Base-by-base conservation (phyloP, 2,329 filamentous ascomycete species). In the Fusarium circinatum region DNA sequence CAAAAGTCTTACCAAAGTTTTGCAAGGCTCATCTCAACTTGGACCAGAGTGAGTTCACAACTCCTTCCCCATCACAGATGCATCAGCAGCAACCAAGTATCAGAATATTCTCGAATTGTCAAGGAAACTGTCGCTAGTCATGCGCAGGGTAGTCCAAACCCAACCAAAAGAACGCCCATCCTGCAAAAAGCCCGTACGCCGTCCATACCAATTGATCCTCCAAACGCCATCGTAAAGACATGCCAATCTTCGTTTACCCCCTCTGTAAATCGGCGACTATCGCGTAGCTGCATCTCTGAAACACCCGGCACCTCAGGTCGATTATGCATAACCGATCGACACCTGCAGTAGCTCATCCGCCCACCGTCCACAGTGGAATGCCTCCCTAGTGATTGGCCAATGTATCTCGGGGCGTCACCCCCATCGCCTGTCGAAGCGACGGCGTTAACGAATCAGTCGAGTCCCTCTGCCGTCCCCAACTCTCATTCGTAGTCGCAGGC, bases 371-470 rank as follows among this genome's bases (percentile, higher is more conserved):
- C 15, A 26, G 44, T 30, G 22, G 28, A 41, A 45, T 49, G 14
- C 36, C 41, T 55, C 39, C 30, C n/a, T 51, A 74, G 22, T 57
- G 66, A 63, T 75, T 78, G 28, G 73, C 61, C 14, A 77, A 24
- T 8, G 56, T 51, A 42, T 78, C 76, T 45, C 67, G 73, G 26
- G 75, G 73, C 14, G 65, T 55, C 10, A 74, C 70, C n/a, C 71
- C 71, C 64, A 73, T 73, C 15, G 73, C 76, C 60, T 77, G 73
- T 17, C 71, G 69, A n/a, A 78, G 61, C 5, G 76, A 77, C 6
- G 76, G 76, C 32, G 75, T 68, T 45, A 78, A 49, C 15, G 76
- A 78, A 18, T 78, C 76, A 22, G 64, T 54, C 24, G 76, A 77
- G 34, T 62, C 68, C 38, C 76, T 68, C 36, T 26, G 28, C 11